Percentiles rank a stretch among this genome's conserved stretches.
Conservation (phyloP, 345 rosid species). For the Syzygium grande region DNA sequence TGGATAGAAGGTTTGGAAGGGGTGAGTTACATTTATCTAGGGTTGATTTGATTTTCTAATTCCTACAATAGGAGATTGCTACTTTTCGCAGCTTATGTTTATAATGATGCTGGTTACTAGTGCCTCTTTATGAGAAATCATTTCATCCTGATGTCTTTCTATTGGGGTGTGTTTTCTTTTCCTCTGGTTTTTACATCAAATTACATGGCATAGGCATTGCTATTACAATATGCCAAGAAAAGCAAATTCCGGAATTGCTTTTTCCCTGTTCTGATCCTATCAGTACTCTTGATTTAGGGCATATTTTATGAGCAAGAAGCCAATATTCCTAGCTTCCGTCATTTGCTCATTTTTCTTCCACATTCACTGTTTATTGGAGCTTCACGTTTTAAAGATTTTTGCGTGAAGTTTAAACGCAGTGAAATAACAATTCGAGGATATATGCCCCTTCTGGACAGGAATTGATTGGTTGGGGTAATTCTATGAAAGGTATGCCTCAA, state of each 20-base stretch:
- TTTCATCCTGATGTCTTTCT: neutral
- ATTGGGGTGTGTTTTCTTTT: neutral
- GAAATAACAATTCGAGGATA: conserved; percentile 36
- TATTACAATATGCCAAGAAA: neutral
- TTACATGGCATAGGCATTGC: neutral
- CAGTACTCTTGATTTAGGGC: neutral
- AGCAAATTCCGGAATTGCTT: neutral
- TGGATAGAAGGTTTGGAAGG: neutral
- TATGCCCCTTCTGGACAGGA: conserved; percentile 17
- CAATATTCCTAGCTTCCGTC: neutral
- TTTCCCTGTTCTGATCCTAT: neutral
- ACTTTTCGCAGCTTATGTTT: neutral
- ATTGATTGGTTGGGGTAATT: conserved; percentile 11
- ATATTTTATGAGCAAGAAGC: neutral
- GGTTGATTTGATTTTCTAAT: neutral
- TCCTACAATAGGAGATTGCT: neutral
- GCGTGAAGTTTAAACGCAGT: conserved; percentile 55
- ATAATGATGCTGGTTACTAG: neutral
- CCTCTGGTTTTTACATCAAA: neutral
- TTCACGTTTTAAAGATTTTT: conserved; percentile 27
- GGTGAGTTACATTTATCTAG: neutral
- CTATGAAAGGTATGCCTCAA: conserved; percentile 6
- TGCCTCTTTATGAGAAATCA: neutral
- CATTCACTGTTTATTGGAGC: conserved; percentile 49
- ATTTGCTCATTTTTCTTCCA: neutral